Evolutionary conservation across 257 asterid genomes (phyloP), one percentile per base, ranked within the genome.

Genomic region (Jacaranda copaia): DNA sequence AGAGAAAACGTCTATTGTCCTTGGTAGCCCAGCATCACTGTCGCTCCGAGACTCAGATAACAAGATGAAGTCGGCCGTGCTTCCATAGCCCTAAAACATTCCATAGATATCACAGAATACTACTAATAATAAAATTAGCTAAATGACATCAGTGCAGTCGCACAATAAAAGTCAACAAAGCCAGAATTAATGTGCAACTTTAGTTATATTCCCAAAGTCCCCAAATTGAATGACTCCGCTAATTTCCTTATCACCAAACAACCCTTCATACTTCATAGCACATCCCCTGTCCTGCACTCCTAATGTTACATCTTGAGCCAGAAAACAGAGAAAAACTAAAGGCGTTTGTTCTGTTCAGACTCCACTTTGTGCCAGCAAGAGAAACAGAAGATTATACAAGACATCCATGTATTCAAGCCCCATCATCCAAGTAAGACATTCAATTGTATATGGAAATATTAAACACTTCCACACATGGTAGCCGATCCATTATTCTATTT

Each of bases 61-160:
- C 96, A 92, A 79, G 81, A 92, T 88, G 88, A 94, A 89, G 83
- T 94, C 98, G 65, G 87, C 89, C 14, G 87, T 80, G 72, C 81
- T 85, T 65, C 77, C 86, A 55, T 82, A 84, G 63, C 77, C 96
- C 98, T 90, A 75, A 77, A 42, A 49, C 64, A 74, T 71, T 64
- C 46, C 48, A 74, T 45, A 80, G 72, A 75, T 14, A 73, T 45
- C 12, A 60, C 45, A 57, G 9, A 57, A 18, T 8, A 73, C 25
- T 15, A 57, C 46, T 38, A 72, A 6, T 45, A 63, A 73, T 55
- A 64, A 35, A 49, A 72, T 35, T 32, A 64, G 67, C 48, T 36
- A 8, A 49, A 16, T 20, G 25, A 48, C 46, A 72, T 25, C 16
- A 53, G 11, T 18, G 72, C 65, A 45, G 19, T 46, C 20, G 35